These are phyloP conservation scores for Iris macrosiphon DNA, from an alignment of 106 monocot genomes.

Conservation along the genomic window DNA sequence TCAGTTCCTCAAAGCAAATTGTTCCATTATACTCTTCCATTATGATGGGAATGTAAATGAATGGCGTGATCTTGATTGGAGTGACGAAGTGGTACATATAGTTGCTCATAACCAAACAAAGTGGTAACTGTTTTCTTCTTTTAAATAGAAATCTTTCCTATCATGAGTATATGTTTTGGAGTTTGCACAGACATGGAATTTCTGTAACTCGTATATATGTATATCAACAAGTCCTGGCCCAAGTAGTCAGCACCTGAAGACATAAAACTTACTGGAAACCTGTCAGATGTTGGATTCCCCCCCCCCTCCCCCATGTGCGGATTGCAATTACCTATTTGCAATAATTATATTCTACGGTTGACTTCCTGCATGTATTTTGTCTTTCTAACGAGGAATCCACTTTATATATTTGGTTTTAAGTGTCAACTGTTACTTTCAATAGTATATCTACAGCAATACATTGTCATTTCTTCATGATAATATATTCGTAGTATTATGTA, in stretches of 20 bases:
- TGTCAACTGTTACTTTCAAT: background rate
- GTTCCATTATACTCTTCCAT: slow-evolving; percentile 75
- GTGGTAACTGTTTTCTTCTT: slow-evolving; percentile 43
- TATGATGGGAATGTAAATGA: slow-evolving; percentile 92
- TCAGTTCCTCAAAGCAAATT: slow-evolving; percentile 71
- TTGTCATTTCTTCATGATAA: background rate
- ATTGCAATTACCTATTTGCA: too few species aligned
- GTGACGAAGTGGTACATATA: slow-evolving; percentile 66
- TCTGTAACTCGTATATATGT: background rate
- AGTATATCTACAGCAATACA: background rate
- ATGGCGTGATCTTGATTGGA: slow-evolving; percentile 83
- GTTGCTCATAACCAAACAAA: slow-evolving; percentile 87
- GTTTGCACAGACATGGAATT: background rate
- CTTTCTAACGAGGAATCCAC: background rate
- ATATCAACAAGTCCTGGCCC: too few species aligned
- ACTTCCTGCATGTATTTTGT: slow-evolving; percentile 2
- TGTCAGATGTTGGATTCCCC: too few species aligned
- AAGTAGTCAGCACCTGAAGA: too few species aligned
- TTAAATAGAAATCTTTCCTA: background rate
- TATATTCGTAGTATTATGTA: background rate
- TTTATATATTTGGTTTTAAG: background rate
- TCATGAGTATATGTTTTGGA: background rate
- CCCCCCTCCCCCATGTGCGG: too few species aligned
- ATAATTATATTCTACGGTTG: too few species aligned
- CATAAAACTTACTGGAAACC: too few species aligned